Evolutionary conservation across 768 basidiomycete species (phyloP).

Genomic region (Tricholoma matsutake): DNA sequence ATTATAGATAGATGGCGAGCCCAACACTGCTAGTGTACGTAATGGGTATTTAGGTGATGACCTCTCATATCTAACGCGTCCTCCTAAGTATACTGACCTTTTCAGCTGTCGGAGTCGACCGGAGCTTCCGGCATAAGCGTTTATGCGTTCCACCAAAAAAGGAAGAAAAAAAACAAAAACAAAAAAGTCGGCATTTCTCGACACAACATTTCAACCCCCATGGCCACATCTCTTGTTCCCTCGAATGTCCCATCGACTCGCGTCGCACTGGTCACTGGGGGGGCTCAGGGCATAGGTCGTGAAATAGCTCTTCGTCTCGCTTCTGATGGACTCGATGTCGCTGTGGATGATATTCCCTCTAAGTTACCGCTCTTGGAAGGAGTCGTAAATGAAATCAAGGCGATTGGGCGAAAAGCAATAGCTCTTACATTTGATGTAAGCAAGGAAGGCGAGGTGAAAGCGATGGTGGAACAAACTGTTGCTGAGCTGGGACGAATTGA

Average conservation of each 20-base stretch:
- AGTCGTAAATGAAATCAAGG: neutral
- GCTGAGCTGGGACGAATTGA: neutral
- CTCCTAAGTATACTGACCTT: too few relatives aligned
- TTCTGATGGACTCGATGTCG: slow-evolving; percentile 30
- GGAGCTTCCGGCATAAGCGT: too few relatives aligned
- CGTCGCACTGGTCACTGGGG: slow-evolving; percentile 20
- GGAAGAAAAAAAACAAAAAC: too few relatives aligned
- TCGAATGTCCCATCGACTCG: neutral
- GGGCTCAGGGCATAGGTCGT: slow-evolving; percentile 31
- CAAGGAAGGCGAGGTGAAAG: neutral
- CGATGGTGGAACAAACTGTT: neutral
- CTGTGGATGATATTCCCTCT: neutral
- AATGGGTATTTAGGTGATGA: too few relatives aligned
- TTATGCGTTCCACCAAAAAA: too few relatives aligned
- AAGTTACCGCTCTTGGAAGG: neutral
- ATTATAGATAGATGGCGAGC: too few relatives aligned
- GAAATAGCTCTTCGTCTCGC: slow-evolving; percentile 32
- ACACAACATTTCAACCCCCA: too few relatives aligned
- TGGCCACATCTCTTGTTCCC: too few relatives aligned
- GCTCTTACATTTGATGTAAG: neutral
- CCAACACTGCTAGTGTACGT: too few relatives aligned
- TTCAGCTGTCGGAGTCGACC: too few relatives aligned
- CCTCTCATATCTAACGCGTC: too few relatives aligned
- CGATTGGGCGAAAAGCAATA: neutral
- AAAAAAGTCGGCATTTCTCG: too few relatives aligned